Conservation (phyloP, 106 monocot genomes). For the Dactylorhiza incarnata region DNA sequence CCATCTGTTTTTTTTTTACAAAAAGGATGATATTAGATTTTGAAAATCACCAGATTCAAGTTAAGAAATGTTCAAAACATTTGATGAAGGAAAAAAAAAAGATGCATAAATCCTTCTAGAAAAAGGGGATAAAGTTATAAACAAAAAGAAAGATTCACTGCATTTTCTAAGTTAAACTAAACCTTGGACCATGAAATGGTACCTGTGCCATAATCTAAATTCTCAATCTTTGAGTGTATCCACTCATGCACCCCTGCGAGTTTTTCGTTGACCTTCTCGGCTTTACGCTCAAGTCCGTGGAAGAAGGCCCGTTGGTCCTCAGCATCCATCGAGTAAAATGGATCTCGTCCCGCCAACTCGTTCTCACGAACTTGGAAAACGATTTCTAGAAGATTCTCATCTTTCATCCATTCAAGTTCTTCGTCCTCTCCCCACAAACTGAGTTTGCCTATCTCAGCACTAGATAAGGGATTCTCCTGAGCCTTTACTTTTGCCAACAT, state of each 20-base stretch:
- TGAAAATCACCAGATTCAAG: not conserved
- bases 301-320: conserved; percentile 56
- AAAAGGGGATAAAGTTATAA: not conserved
- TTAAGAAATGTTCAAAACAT: not conserved
- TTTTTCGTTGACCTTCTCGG: conserved; percentile 57
- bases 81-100: not conserved
- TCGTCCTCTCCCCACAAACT: conserved; percentile 29
- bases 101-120: not conserved
- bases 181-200: not conserved
- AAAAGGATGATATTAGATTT: not conserved
- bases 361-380: conserved; percentile 76
- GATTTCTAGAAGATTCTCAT: conserved; percentile 66
- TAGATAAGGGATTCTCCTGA: conserved; percentile 25
- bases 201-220: conserved; percentile 81
- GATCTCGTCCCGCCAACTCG: conserved; percentile 63
- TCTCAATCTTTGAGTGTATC: conserved; percentile 74
- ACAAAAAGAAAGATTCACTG: not conserved
- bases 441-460: conserved; percentile 37
- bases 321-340: conserved; percentile 64
- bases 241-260: conserved; percentile 60
- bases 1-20: conserved; percentile 52
- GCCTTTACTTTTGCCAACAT: conserved; percentile 54
- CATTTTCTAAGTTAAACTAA: not conserved
- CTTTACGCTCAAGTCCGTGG: conserved; percentile 58
- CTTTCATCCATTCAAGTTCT: conserved; percentile 83